Percentiles rank a stretch among this genome's conserved stretches.
Evolutionary conservation across 2,329 filamentous ascomycete genomes (phyloP).

Genomic region (Ilyonectria robusta): DNA sequence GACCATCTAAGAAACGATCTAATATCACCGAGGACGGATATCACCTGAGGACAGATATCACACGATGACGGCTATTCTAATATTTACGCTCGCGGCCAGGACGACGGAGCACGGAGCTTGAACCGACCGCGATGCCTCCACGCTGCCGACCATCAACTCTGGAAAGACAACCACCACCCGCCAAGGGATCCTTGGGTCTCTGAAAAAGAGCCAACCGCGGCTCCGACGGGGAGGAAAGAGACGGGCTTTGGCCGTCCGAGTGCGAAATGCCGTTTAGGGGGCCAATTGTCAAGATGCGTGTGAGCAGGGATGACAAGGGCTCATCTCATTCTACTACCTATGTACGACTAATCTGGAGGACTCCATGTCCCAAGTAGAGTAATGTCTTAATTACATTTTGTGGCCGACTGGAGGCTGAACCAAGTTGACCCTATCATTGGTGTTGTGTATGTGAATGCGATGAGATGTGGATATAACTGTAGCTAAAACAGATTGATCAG

Average conservation of each 20-base stretch:
- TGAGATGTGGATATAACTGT: no score
- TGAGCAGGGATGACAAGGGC: constrained; percentile 13
- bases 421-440: not conserved
- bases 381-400: constrained; percentile 43
- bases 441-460: not conserved
- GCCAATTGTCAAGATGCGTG: not conserved
- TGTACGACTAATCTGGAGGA: constrained; percentile 45
- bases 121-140: not conserved
- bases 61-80: not conserved
- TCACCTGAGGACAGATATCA: not conserved
- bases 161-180: not conserved
- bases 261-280: not conserved
- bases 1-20: not conserved
- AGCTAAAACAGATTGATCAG: no score
- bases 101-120: not conserved
- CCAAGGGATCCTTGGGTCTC: not conserved
- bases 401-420: constrained; percentile 1
- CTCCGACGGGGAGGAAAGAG: not conserved
- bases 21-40: not conserved
- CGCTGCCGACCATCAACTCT: not conserved
- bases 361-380: constrained; percentile 28
- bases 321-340: constrained; percentile 29
- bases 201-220: not conserved
- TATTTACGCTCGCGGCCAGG: not conserved
- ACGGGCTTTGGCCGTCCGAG: not conserved